Evolutionary conservation across 225 moss, liverwort and hornwort genomes (phyloP).

Genomic region (Asterella californica): DNA sequence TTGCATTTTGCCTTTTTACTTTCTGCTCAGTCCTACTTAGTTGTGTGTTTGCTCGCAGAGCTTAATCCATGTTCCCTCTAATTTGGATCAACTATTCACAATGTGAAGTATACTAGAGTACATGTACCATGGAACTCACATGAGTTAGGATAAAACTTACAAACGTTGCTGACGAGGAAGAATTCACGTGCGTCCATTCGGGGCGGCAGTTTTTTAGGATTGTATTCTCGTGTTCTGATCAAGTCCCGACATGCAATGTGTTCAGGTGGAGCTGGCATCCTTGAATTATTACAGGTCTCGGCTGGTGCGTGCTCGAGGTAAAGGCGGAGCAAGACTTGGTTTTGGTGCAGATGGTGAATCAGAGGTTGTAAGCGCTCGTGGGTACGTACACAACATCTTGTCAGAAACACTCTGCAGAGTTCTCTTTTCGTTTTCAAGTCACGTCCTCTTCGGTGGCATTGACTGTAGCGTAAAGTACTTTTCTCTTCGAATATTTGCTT

Average conservation of each 20-base stretch:
- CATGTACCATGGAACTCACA: no score
- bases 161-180: background rate
- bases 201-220: background rate
- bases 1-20: background rate
- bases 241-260: background rate
- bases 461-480: background rate
- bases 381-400: conserved; percentile 42
- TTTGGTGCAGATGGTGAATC: conserved; percentile 75
- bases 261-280: conserved; percentile 81
- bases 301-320: conserved; percentile 71
- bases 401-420: background rate
- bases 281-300: conserved; percentile 73
- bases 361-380: conserved; percentile 95
- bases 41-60: background rate
- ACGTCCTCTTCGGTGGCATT: background rate
- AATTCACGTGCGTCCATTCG: background rate
- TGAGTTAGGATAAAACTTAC: background rate
- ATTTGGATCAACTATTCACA: no score
- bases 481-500: background rate
- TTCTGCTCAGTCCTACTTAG: no score
- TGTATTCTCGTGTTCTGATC: background rate
- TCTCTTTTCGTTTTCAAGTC: no score
- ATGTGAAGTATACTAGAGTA: no score
- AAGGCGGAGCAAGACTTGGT: conserved; percentile 70
- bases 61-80: background rate